Base-by-base conservation (phyloP, 2,329 filamentous ascomycete genomes). In the Fonsecaea nubica region DNA sequence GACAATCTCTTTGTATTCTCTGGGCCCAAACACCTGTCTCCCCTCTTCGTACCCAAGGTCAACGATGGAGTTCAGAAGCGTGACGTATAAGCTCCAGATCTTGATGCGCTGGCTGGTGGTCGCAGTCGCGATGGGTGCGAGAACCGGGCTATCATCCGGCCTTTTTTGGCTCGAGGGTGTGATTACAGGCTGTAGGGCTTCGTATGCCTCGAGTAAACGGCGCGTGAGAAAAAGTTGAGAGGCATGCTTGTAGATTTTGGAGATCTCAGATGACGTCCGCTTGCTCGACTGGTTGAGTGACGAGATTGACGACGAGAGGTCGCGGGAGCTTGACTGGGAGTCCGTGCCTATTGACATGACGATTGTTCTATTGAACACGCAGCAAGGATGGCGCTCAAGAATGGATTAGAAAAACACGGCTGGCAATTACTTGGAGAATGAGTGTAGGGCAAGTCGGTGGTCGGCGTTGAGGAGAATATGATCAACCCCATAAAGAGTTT, bases 61-160 rank as follows among this genome's bases (percentile, higher is more conserved):
- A 40, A 96, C 84, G 70, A 97, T 90, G 45, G 92, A 91, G 80
- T 97, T 97, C 69, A 98, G 84, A 58, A 97, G 90, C 18, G 93
- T 97, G 71, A 98, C 86, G 77, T 98, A 99, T 74, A 99, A 85
- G 78, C 93, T 97, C 95, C 95, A 99, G 70, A 98, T 90, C 80
- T 98, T 99, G 78, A 97, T 90, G 71, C 93, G 85, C 64, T 92
- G 95, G 36, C 89, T 91, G 71, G 90, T 88, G 50, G 91, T 93
- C 61, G 92, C 92, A 69, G 85, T 87, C 62, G 92, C 90, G 61
- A 97, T 88, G 4, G 93, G 92, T 33, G 92, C 90, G 33, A 86
- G 82, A 64, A 88, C 84, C 40, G 74, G 76, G 21, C 78, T 70
- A 36, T 80, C 79, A 21, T 77, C 82, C 9, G 68, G 63, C 40